A percentile compares a stretch with the other conserved stretches of the same genome.
These are phyloP conservation scores for Ogataea hybrid DNA, from an alignment of 1,139 yeast species.

Conservation along the genomic window DNA sequence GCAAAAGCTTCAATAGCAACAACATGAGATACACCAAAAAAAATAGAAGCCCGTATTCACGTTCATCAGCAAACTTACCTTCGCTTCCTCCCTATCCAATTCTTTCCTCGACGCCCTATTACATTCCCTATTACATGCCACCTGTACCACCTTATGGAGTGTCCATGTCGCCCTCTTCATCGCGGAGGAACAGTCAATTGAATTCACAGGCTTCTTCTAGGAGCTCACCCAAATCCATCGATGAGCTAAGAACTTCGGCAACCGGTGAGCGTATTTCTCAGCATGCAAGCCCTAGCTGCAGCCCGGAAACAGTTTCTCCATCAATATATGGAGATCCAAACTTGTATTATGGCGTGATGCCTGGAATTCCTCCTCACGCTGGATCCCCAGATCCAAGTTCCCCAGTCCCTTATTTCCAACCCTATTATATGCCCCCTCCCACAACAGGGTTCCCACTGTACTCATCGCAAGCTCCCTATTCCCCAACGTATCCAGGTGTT, in stretches of 20 bases:
- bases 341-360: slow-evolving; percentile 14
- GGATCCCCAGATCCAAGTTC: slow-evolving; percentile 14
- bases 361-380: slow-evolving; percentile 10
- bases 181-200: slow-evolving; percentile 12
- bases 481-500: background rate
- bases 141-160: too few species aligned
- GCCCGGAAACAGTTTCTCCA: slow-evolving; percentile 11
- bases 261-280: too few species aligned
- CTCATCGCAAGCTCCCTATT: slow-evolving; percentile 11
- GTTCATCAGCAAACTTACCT: too few species aligned
- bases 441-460: slow-evolving; percentile 9
- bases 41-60: too few species aligned
- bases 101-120: too few species aligned
- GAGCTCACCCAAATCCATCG: slow-evolving; percentile 16
- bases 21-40: too few species aligned
- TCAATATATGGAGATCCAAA: slow-evolving; percentile 17
- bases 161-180: too few species aligned
- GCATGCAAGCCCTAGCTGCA: background rate
- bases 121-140: too few species aligned
- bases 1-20: too few species aligned
- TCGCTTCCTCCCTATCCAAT: too few species aligned
- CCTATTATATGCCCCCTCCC: slow-evolving; percentile 11
- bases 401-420: slow-evolving; percentile 15
- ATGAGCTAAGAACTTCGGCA: background rate
- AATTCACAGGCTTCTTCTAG: slow-evolving; percentile 14